Base-by-base conservation (phyloP, 2,329 filamentous ascomycete genomes). In the Ophiostoma sp. region DNA sequence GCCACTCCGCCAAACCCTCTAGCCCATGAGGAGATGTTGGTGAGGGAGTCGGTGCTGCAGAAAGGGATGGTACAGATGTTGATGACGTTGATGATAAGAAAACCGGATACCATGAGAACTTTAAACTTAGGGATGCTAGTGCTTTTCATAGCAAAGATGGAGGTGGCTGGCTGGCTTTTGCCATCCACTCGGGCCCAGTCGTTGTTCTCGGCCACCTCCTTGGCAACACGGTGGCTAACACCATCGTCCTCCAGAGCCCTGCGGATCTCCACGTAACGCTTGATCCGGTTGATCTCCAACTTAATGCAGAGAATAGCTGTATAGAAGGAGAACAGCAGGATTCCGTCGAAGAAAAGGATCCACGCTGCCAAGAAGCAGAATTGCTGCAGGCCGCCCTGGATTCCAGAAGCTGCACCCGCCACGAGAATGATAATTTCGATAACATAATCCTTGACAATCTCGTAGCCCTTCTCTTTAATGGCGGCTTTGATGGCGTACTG, bases 331-430 rank as follows among this genome's bases (percentile, higher is more conserved):
- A 99, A 96, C 52, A 99, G 89, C 74, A 99, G 84, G 72, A 97
- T 84, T 79, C 93, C 94, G 81, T 99, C 95, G 78, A 98, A 99
- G 80, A 97, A 90, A 69, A 99, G 82, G 72, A 97, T 98, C 95
- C 94, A 98, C 1, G 94, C 93, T 10, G 94, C 95, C 44, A 99
- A 84, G 86, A 99, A 98, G 83, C 95, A 99, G 81, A 99, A 99
- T 77, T 97, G 95, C 79, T 95, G 91, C 13, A 99, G 88, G 66
- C 95, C 95, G 71, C 95, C 95, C 79, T 98, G 94, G 3, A 99
- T 94, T 48, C 94, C 95, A 68, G 95, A 98, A 48, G 91, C 91
- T 73, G 95, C 94, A 68, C 95, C 95, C 39, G 90, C 85, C 71
- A 92, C 83, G 41, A 99, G 85, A 67, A 99, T 91, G 20, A 89